Conservation (phyloP, 1,284 basidiomycete genomes). For the Cystobasidiaceae sp. region DNA sequence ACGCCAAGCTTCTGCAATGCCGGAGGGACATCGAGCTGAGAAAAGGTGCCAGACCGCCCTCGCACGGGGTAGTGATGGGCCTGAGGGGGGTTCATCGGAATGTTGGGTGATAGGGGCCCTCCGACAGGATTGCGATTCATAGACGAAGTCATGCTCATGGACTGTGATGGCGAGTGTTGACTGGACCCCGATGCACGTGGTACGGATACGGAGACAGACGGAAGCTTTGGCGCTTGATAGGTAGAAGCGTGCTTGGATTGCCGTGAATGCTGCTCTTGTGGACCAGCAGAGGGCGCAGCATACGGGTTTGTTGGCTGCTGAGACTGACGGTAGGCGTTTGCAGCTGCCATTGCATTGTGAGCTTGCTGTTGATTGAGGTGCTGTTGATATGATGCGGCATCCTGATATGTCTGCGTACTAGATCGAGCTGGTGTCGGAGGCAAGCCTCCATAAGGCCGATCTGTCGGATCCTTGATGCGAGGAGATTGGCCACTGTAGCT, state of each 20-base stretch:
- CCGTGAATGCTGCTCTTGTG: conserved; percentile 8
- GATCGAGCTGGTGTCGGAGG: conserved; percentile 59
- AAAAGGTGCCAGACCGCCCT: conserved; percentile 77
- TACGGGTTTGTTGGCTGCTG: conserved; percentile 40
- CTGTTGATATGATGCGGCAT: conserved; percentile 90
- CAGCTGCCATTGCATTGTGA: conserved; percentile 57
- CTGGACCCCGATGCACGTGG: conserved; percentile 16
- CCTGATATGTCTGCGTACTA: conserved; percentile 76
- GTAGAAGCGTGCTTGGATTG: conserved; percentile 8
- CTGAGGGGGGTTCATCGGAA: conserved; percentile 37
- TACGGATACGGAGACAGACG: conserved; percentile 23
- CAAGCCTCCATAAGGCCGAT: conserved; percentile 91
- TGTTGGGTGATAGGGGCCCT: conserved; percentile 19
- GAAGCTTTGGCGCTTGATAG: neutral
- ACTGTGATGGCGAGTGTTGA: conserved; percentile 28
- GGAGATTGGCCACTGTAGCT: conserved; percentile 33
- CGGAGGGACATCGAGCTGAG: conserved; percentile 82
- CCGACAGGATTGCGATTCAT: conserved; percentile 7
- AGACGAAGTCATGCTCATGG: conserved; percentile 25
- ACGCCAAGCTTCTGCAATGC: conserved; percentile 56
- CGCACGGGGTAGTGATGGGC: conserved; percentile 48
- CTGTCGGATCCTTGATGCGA: conserved; percentile 54
- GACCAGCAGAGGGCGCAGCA: conserved; percentile 35
- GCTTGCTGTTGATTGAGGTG: conserved; percentile 90
- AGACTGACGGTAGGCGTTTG: conserved; percentile 40